Evolutionary conservation across 164 flowering plant species (phyloP), one percentile per base, ranked within the genome.

Genomic region (Berberis vulgaris): DNA sequence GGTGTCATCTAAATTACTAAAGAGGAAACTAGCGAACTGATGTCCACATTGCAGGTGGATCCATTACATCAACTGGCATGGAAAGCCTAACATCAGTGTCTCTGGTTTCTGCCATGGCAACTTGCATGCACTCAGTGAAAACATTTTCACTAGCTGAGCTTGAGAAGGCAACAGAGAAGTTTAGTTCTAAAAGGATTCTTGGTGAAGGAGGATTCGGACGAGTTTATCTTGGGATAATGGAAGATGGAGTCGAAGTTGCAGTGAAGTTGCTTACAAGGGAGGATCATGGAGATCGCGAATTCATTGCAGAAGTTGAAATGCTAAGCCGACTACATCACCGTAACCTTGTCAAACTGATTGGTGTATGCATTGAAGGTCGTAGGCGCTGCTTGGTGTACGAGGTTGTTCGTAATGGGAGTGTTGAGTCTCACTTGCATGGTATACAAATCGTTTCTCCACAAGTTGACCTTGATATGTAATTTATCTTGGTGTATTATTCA

Each of bases 151-250:
- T 86, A 42, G 63, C 72, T 54, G 97, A 95, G 71, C 79, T 95
- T 56, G 88, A 83, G 70, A 87, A 81, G 72, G 96, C 99, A 70
- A 91, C 99, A 11, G 86, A 86, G 2, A 84, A 83, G 67, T 91
- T 91, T 73, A 83, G 87, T 73, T 75, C 83, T 40, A 81, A 73
- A 69, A 86, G 79, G 68, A 63, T 95, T 66, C 68, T 89, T 63
- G 97, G 99, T 53, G 97, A 91, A 78, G 98, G 98, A 54, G 97
- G 97, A 56, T 93, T 93, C 81, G 98, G 98, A 53, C 82, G 92
- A 56, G 97, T 90, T 58, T 93, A 86, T 68, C 82, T 55, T 80
- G 98, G 97, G 46, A 61, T 60, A 45, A 57, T 90, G 77, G 94
- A 83, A 60, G 91, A 88, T 73, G 83, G 82, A 64, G 77, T 68